Conservation (phyloP, 768 basidiomycete species). For the Tricholoma bakamatsutake region DNA sequence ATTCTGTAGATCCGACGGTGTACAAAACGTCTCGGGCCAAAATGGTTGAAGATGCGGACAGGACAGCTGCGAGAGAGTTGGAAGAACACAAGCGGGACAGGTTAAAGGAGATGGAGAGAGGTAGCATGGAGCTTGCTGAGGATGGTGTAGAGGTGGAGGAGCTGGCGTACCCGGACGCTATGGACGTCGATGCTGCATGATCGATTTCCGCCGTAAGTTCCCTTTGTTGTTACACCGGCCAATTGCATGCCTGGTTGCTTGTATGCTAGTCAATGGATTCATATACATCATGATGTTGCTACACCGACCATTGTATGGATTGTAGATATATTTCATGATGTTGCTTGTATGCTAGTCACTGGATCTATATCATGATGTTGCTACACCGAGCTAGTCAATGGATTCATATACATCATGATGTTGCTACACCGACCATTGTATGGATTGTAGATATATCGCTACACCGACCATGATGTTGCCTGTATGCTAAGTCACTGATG, state of each 20-base stretch:
- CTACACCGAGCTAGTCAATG: no score
- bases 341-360: no score
- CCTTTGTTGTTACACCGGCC: no score
- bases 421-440: not conserved
- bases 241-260: no score
- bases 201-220: not conserved
- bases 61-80: slow-evolving; percentile 37
- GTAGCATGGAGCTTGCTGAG: slow-evolving; percentile 6
- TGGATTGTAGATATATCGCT: not conserved
- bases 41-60: slow-evolving; percentile 63
- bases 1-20: slow-evolving; percentile 61
- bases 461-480: no score
- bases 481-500: no score
- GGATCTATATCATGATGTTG: no score
- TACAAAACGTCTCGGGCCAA: slow-evolving; percentile 45
- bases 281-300: no score
- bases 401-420: no score
- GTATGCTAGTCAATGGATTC: no score
- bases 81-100: slow-evolving; percentile 31
- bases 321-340: no score
- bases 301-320: no score
- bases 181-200: slow-evolving; percentile 15
- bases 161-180: slow-evolving; percentile 10
- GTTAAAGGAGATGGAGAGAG: slow-evolving; percentile 22
- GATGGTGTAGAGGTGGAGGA: slow-evolving; percentile 15